Evolutionary conservation across 352 stramenopile genomes (phyloP), one percentile per base, ranked within the genome.

Genomic region (Phytopythium ostracodes): DNA sequence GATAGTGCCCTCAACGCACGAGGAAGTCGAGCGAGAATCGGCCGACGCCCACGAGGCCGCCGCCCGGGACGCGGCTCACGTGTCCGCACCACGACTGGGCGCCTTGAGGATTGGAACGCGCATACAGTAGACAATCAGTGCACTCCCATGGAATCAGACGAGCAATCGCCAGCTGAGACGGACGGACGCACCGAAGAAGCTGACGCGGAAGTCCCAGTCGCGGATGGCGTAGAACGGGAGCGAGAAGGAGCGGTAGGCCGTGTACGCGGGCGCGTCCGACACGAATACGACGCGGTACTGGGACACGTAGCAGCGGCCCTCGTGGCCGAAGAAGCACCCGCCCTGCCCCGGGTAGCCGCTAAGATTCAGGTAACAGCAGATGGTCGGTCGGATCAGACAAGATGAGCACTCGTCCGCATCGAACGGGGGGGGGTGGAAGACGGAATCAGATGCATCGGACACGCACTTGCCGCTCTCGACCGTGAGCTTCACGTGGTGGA

Each of bases 291-390:
- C 58, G 36, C 84, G 80, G 64, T 93, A 93, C 63, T 93, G 84
- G 18, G 84, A 93, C 20, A 91, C 70, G 62, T 85, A 91, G 61
- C 81, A 91, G 42, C 73, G 67, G 8, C 84, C 84, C 68, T 84
- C 65, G 29, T 80, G 73, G 22, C 84, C 77, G 60, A 89, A 91
- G 67, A 91, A 93, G 65, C 81, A 93, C 47, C 84, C 81, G 56
- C 84, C 84, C 65, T 91, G 74, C n/a, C 84, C 84, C 25, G 84
- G 84, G 65, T 93, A 93, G 8, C 84, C 81, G 69, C 84, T 93
- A 49, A 33, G 29, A 33, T 3, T 33, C n/a, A n/a, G n/a, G n/a
- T 31, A 27, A 14, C 29, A 31, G n/a, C 1, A 33, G 14, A 25
- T 25, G 18, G 53, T 9, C 43, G 22, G 24, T 54, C 2, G 44